These are phyloP conservation scores for Dactylellina sp. DNA, from an alignment of 2,329 filamentous ascomycete species.

Conservation along the genomic window DNA sequence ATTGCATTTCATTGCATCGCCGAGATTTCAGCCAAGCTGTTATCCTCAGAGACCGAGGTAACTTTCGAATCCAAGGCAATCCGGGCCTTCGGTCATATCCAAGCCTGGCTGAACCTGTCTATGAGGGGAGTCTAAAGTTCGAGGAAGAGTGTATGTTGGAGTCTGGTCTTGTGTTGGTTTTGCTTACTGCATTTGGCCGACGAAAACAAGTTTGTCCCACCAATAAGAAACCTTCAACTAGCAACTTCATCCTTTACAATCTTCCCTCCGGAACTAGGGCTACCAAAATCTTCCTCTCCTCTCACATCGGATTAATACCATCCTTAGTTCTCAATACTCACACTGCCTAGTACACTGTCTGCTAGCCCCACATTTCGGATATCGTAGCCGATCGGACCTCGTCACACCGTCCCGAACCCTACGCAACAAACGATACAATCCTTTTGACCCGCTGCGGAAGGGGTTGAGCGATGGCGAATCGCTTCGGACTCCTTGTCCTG, in stretches of 20 bases:
- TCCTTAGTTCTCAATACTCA: neutral
- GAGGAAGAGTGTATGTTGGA: neutral
- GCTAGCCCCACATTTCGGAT: constrained; percentile 41
- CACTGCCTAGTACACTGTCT: neutral
- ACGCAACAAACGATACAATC: constrained; percentile 3
- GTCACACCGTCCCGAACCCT: constrained; percentile 25
- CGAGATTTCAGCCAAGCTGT: too few species aligned
- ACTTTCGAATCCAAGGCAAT: too few species aligned
- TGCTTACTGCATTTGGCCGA: neutral
- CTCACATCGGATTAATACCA: neutral
- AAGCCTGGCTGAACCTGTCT: too few species aligned
- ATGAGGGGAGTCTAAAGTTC: too few species aligned
- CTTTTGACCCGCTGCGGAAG: constrained; percentile 62
- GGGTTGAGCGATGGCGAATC: constrained; percentile 70
- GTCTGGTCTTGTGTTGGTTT: constrained; percentile 14
- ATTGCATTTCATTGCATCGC: too few species aligned
- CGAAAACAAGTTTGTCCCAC: constrained; percentile 13
- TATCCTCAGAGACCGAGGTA: too few species aligned
- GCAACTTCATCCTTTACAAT: neutral
- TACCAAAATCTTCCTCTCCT: neutral
- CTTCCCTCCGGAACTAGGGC: neutral
- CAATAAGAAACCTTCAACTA: constrained; percentile 15
- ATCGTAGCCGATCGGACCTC: constrained; percentile 50
- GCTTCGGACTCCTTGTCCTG: constrained; percentile 95
- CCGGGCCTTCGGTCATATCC: too few species aligned